These are phyloP conservation scores for Pichia deserticola DNA, from an alignment of 805 yeast species.

Conservation along the genomic window DNA sequence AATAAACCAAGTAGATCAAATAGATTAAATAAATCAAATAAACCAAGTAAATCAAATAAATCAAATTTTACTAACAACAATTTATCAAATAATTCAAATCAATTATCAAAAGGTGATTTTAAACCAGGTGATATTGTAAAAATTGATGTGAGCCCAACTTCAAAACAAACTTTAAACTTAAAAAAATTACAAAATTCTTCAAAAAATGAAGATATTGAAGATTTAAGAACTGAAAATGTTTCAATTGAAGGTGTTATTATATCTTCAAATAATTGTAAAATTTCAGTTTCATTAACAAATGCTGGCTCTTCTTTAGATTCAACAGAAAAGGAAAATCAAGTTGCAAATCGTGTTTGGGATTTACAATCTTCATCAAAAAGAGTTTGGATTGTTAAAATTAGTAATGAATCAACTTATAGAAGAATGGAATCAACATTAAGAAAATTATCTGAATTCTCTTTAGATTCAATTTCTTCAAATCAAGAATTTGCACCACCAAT, in stretches of 20 bases:
- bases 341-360: constrained; percentile 3
- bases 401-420: constrained; percentile 65
- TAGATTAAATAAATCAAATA: not conserved
- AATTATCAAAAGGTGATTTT: constrained; percentile 29
- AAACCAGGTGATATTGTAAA: constrained; percentile 73
- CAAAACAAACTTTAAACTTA: constrained; percentile 13
- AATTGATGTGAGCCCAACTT: constrained; percentile 38
- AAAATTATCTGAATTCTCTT: constrained; percentile 44
- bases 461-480: constrained; percentile 25
- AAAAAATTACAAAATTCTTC: constrained; percentile 26
- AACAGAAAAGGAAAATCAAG: not conserved
- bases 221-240: constrained; percentile 18
- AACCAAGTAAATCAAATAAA: not conserved
- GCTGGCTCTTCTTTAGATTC: not conserved
- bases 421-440: constrained; percentile 74
- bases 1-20: not conserved
- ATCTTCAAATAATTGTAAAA: constrained; percentile 36
- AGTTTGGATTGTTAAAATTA: constrained; percentile 63
- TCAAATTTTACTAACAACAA: not conserved
- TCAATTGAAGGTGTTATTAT: constrained; percentile 60
- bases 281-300: constrained; percentile 49
- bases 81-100: constrained; percentile 18
- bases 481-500: constrained; percentile 17
- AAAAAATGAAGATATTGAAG: constrained; percentile 21
- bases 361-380: not conserved